phyloP scores from a whole-genome alignment of 2,329 filamentous ascomycete species.

The Pseudocercospora vitis region DNA sequence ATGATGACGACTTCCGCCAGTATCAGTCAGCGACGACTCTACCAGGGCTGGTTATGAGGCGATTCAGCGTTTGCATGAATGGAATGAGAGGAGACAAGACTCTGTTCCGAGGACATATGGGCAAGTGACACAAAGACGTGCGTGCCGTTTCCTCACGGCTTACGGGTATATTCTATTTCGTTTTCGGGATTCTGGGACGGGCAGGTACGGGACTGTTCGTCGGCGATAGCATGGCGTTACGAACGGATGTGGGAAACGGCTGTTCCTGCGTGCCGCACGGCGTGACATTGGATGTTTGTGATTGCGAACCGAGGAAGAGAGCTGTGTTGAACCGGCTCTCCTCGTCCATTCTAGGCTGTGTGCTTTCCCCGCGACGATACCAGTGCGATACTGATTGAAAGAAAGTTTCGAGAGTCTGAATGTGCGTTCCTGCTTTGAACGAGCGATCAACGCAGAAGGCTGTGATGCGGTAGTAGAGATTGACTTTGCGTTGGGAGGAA shows the following conservation, averaged over 20 bases:
- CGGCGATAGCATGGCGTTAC: slow-evolving; percentile 7
- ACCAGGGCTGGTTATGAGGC: slow-evolving; percentile 16
- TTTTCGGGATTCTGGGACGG: slow-evolving; percentile 6
- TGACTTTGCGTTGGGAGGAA: not conserved
- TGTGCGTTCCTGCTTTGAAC: not conserved
- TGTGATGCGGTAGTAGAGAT: not conserved
- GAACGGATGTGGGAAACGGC: not conserved
- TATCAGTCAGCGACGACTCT: slow-evolving; percentile 11
- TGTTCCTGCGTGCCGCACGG: slow-evolving; percentile 1
- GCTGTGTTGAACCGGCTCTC: not conserved
- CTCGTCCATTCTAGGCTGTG: not conserved
- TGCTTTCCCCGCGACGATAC: slow-evolving; percentile 8
- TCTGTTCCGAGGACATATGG: slow-evolving; percentile 9
- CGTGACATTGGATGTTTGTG: slow-evolving; percentile 1
- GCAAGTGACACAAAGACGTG: not conserved
- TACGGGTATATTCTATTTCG: slow-evolving; percentile 10
- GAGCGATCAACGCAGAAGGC: not conserved
- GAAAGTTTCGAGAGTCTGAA: not conserved
- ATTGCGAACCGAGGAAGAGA: not conserved
- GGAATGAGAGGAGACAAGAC: slow-evolving; percentile 5
- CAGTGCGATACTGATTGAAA: slow-evolving; percentile 9
- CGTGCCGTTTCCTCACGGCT: too few relatives aligned
- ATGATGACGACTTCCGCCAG: slow-evolving; percentile 19
- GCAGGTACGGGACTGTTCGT: slow-evolving; percentile 9
- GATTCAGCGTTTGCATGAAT: slow-evolving; percentile 8